phyloP scores from a whole-genome alignment of 495 filamentous ascomycete genomes.

The Glutinoglossum americanum region DNA sequence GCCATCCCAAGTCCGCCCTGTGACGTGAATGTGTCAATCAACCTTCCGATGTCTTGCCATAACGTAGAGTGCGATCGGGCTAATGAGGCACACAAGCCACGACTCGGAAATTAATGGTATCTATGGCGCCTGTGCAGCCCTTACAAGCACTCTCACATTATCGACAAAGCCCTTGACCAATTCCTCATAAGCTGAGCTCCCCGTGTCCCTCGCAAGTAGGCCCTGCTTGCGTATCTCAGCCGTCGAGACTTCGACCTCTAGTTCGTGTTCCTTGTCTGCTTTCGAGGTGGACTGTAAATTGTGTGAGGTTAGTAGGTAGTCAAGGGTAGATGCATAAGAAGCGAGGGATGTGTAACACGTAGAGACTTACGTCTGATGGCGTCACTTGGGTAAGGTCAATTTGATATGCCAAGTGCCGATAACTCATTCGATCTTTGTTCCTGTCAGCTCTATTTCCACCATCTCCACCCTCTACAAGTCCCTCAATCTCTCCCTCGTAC shows the following conservation, averaged over 20 bases:
- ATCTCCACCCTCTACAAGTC: slow-evolving; percentile 22
- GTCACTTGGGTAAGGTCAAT: slow-evolving; percentile 81
- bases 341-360: neutral
- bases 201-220: slow-evolving; percentile 27
- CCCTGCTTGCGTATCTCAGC: slow-evolving; percentile 48
- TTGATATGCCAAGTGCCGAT: slow-evolving; percentile 64
- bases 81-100: neutral
- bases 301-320: neutral
- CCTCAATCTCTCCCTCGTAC: slow-evolving; percentile 44
- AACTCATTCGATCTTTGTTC: slow-evolving; percentile 75
- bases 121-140: slow-evolving; percentile 7
- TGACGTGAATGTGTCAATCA: neutral
- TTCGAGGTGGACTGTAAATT: slow-evolving; percentile 18
- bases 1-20: neutral
- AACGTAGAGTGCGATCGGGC: neutral
- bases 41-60: neutral
- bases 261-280: slow-evolving; percentile 57
- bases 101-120: neutral
- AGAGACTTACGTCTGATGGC: slow-evolving; percentile 30
- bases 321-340: neutral
- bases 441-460: slow-evolving; percentile 34
- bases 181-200: slow-evolving; percentile 48
- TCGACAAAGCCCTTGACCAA: slow-evolving; percentile 66
- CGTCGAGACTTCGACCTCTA: slow-evolving; percentile 65
- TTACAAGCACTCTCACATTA: slow-evolving; percentile 53